Conservation (phyloP, 306 rosid genomes). For the Gastrolobium bilobum region DNA sequence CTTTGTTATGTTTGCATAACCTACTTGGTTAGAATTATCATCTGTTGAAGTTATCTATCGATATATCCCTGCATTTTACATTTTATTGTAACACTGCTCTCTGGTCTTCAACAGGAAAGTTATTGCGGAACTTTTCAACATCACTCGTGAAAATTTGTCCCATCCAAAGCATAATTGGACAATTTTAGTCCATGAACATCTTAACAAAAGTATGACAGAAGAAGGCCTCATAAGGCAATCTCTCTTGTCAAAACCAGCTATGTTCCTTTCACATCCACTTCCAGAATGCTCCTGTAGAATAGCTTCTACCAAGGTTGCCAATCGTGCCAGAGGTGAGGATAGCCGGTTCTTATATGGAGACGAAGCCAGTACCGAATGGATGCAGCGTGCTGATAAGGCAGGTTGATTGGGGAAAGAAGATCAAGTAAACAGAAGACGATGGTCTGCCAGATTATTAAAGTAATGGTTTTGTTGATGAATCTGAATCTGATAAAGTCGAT, state of each 20-base stretch:
- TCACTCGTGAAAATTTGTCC: slow-evolving; percentile 81
- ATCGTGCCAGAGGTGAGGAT: slow-evolving; percentile 60
- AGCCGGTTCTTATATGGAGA: slow-evolving; percentile 76
- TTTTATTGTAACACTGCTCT: slow-evolving; percentile 46
- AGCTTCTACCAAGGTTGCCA: slow-evolving; percentile 60
- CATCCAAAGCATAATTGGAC: slow-evolving; percentile 91
- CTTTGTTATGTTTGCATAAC: no score
- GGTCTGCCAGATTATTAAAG: slow-evolving; percentile 67
- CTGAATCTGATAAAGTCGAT: slow-evolving; percentile 65
- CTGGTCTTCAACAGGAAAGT: slow-evolving; percentile 72
- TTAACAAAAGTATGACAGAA: slow-evolving; percentile 83
- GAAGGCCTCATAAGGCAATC: slow-evolving; percentile 92
- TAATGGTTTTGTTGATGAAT: slow-evolving; percentile 63
- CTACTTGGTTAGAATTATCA: no score
- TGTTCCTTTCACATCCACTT: slow-evolving; percentile 92
- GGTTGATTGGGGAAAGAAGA: slow-evolving; percentile 60
- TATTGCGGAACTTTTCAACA: slow-evolving; percentile 71
- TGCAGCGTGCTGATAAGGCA: slow-evolving; percentile 67
- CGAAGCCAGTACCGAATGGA: slow-evolving; percentile 94
- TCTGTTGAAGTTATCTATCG: slow-evolving; percentile 22
- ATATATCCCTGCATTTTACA: slow-evolving; percentile 18
- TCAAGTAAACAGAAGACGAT: slow-evolving; percentile 68
- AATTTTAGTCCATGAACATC: slow-evolving; percentile 75
- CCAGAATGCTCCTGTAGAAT: slow-evolving; percentile 97
- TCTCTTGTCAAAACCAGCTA: slow-evolving; percentile 72